Conservation (phyloP, 2,329 filamentous ascomycete genomes). For the Epichloe sibirici region DNA sequence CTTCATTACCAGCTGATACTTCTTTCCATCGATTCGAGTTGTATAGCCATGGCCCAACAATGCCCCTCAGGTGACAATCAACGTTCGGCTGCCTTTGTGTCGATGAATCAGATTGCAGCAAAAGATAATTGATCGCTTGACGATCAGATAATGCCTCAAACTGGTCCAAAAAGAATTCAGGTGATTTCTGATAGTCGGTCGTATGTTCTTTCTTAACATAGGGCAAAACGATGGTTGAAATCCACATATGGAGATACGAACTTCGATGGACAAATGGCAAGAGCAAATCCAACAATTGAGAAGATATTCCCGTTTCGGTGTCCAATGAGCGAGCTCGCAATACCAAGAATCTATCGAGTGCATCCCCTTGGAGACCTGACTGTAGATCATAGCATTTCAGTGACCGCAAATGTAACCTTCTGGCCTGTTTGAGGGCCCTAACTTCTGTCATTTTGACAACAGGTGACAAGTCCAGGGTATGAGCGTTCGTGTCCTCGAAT, state of each 20-base stretch:
- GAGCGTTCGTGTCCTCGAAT: slow-evolving; percentile 26
- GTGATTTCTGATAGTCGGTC: slow-evolving; percentile 46
- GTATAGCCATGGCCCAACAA: slow-evolving; percentile 65
- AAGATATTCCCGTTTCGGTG: slow-evolving; percentile 56
- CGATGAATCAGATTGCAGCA: slow-evolving; percentile 40
- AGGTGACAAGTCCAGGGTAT: slow-evolving; percentile 40
- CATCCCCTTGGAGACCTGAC: slow-evolving; percentile 37
- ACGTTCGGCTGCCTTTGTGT: slow-evolving; percentile 29
- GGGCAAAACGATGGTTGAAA: slow-evolving; percentile 56
- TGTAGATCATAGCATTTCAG: slow-evolving; percentile 38
- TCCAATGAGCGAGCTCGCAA: slow-evolving; percentile 59
- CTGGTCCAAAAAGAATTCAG: slow-evolving; percentile 42
- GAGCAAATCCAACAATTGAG: slow-evolving; percentile 54
- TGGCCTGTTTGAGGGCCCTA: slow-evolving; percentile 50
- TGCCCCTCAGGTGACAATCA: slow-evolving; percentile 52
- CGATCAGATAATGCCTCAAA: slow-evolving; percentile 51
- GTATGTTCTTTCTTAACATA: slow-evolving; percentile 56
- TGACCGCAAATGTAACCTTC: slow-evolving; percentile 50
- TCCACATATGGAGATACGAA: slow-evolving; percentile 52
- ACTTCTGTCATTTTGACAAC: slow-evolving; percentile 49
- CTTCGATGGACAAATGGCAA: slow-evolving; percentile 54
- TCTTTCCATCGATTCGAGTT: slow-evolving; percentile 45
- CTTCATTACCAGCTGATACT: slow-evolving; percentile 3
- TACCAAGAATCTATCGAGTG: slow-evolving; percentile 51
- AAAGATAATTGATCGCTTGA: slow-evolving; percentile 46